A percentile compares a stretch with the other conserved stretches of the same genome.
Conservation (phyloP, 805 yeast species). For the Ogataea pignaliae region DNA sequence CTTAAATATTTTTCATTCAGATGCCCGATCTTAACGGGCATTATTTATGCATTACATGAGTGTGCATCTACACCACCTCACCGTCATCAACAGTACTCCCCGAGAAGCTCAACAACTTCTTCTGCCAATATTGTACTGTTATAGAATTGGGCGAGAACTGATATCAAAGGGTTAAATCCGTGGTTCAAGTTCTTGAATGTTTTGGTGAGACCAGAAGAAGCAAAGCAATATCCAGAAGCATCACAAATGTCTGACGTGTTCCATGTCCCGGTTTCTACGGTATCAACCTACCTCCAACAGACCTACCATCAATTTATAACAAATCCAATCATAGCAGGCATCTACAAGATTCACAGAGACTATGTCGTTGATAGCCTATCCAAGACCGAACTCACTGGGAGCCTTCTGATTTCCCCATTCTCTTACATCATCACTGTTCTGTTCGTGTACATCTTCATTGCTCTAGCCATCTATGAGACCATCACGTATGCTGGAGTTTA, state of each 20-base stretch:
- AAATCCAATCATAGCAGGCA: neutral
- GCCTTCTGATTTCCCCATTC: conserved; percentile 17
- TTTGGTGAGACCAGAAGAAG: too few relatives aligned
- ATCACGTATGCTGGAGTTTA: conserved; percentile 20
- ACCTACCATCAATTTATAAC: neutral
- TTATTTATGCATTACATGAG: too few relatives aligned
- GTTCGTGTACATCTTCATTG: conserved; percentile 21
- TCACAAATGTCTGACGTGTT: neutral
- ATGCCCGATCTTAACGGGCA: too few relatives aligned
- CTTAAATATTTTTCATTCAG: too few relatives aligned
- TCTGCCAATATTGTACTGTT: too few relatives aligned
- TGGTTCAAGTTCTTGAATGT: too few relatives aligned
- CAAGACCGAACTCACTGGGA: conserved; percentile 17
- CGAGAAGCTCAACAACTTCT: too few relatives aligned
- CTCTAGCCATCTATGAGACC: conserved; percentile 21
- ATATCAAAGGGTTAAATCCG: too few relatives aligned
- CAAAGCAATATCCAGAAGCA: neutral
- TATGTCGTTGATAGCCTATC: conserved; percentile 11
- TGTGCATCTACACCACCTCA: too few relatives aligned
- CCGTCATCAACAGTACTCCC: too few relatives aligned
- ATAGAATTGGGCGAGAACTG: too few relatives aligned
- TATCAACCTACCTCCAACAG: too few relatives aligned
- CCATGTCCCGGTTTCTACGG: neutral
- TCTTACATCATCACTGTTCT: conserved; percentile 24
- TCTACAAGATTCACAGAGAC: conserved; percentile 6